Base-by-base conservation (phyloP, 2,329 filamentous ascomycete species). In the Nigrospora oryzae region DNA sequence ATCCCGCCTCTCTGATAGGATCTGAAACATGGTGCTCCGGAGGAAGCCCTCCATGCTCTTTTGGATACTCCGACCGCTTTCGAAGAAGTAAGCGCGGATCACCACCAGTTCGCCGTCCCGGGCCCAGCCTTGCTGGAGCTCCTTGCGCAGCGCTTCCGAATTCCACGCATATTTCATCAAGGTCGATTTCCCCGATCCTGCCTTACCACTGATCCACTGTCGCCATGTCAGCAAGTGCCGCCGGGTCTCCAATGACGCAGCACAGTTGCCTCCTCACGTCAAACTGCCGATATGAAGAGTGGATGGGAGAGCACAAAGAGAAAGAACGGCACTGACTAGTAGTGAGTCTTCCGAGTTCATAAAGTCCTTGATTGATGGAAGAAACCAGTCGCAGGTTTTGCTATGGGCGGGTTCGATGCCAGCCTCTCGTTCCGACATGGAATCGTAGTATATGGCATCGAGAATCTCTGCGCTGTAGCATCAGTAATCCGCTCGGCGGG, bases 151-250 rank as follows among this genome's bases (percentile, higher is more conserved):
- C 7, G 23, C 23, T 28, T 28, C 23, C 23, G 8, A 28, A 28
- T 28, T 28, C 23, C 40, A 44, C 17, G 37, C 37, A 35, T 47
- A 42, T 32, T 50, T 53, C 39, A 51, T 47, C 17, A 52, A 42
- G 3, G 51, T 53, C 23, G 47, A 52, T 43, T 54, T 54, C 7
- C 51, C 51, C 30, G 47, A 49, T 2, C 52, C 52, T 17, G 51
- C 19, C 15, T 49, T 48, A 5, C 52, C 52, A n/a, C 42, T 49
- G 32, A 53, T 47, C 49, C 50, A 55, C 34, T 28, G 23, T 10
- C 10, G 23, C 23, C 23, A 28, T 7, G 23, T 28, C 23, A 51
- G 52, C 6, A 51, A 15, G 13, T 41, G 15, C 11, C 33, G 8
- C 4, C 44, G 43, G 28, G 36, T n/a, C 13, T 40, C 53, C 53